Conservation (phyloP, 306 rosid species). For the Potentilla sterilis region DNA sequence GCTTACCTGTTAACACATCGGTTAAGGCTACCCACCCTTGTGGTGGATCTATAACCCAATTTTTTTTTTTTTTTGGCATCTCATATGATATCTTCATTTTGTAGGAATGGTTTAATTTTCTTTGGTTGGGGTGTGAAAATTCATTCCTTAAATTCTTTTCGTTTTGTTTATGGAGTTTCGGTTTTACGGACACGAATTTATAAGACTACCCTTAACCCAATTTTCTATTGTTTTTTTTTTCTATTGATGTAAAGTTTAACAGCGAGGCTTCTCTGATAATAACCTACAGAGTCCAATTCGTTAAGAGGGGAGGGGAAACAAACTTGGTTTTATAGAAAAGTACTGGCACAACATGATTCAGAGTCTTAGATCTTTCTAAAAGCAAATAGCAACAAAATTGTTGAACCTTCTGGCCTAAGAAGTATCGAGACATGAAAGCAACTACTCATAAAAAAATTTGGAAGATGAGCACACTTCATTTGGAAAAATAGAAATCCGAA, state of each 20-base stretch:
- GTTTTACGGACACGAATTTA: no score
- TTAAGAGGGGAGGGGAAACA: no score
- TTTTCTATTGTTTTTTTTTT: not conserved
- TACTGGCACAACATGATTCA: not conserved
- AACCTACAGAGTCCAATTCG: no score
- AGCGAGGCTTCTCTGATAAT: no score
- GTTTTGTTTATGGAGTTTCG: no score
- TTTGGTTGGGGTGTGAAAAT: not conserved
- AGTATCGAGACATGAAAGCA: not conserved
- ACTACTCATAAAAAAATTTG: not conserved
- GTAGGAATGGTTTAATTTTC: no score
- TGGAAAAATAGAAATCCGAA: not conserved
- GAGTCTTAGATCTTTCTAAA: not conserved
- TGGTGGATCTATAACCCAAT: constrained; percentile 38
- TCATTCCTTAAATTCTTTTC: no score
- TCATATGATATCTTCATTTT: no score
- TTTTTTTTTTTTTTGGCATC: not conserved
- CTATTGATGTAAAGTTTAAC: not conserved
- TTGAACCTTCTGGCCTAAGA: not conserved
- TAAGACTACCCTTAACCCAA: no score
- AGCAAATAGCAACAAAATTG: not conserved
- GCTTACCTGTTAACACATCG: constrained; percentile 24
- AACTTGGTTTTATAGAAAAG: not conserved
- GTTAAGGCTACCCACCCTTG: constrained; percentile 28
- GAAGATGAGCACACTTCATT: not conserved